These are phyloP conservation scores for Gossypium schwendimanii DNA, from an alignment of 441 rosid species.

Conservation along the genomic window DNA sequence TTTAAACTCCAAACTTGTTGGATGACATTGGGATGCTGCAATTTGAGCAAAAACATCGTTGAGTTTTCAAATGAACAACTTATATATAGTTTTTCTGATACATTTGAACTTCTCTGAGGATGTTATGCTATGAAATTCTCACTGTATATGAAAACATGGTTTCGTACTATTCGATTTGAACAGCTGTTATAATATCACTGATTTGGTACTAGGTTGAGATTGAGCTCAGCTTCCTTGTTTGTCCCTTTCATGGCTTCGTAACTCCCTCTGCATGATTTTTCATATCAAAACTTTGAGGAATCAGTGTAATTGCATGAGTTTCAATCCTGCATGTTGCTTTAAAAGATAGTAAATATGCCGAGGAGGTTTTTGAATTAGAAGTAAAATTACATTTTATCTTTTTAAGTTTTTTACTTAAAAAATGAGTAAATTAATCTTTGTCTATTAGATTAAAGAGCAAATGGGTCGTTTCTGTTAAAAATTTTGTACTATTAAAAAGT, in stretches of 20 bases:
- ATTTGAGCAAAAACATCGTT: neutral
- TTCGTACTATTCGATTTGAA: neutral
- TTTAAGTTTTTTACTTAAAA: too few relatives aligned
- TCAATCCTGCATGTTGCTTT: neutral
- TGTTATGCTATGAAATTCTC: neutral
- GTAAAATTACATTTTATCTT: too few relatives aligned
- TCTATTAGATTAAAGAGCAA: too few relatives aligned
- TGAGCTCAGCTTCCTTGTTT: constrained; percentile 20
- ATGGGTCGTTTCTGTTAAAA: too few relatives aligned
- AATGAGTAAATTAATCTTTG: too few relatives aligned
- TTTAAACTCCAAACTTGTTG: too few relatives aligned
- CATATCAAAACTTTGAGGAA: neutral
- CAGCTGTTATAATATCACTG: constrained; percentile 14
- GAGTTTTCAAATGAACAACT: neutral
- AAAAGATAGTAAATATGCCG: too few relatives aligned
- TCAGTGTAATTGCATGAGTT: neutral
- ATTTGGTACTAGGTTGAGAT: constrained; percentile 13
- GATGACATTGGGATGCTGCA: too few relatives aligned
- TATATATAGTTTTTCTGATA: neutral
- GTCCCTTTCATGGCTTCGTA: constrained; percentile 16
- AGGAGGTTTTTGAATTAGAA: too few relatives aligned
- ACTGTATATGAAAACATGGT: neutral
- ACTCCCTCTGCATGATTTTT: constrained; percentile 22
- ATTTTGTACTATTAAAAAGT: too few relatives aligned
- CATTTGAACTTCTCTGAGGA: neutral